Percentiles rank a stretch among this genome's conserved stretches.
These are phyloP conservation scores for Suzukiozyma palmioleophila DNA, from an alignment of 1,139 yeast genomes.

Conservation along the genomic window DNA sequence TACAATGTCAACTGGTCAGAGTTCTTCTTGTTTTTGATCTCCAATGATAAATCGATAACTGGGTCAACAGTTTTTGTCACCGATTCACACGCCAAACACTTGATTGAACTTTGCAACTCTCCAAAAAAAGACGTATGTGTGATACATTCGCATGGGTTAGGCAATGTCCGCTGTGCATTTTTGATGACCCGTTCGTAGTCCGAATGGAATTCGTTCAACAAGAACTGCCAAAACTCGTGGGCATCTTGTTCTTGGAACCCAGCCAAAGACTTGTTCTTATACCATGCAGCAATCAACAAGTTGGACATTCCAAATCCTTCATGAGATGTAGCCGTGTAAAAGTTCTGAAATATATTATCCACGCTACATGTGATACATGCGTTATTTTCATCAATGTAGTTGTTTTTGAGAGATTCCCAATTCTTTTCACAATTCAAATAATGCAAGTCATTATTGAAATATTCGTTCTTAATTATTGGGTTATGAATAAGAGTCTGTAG, in stretches of 20 bases:
- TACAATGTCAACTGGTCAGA: conserved; percentile 32
- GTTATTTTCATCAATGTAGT: conserved; percentile 30
- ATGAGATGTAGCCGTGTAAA: conserved; percentile 49
- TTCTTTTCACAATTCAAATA: conserved; percentile 35
- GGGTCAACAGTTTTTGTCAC: conserved; percentile 78
- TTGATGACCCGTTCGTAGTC: conserved; percentile 33
- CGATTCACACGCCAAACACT: conserved; percentile 64
- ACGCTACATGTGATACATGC: conserved; percentile 82
- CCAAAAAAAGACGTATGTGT: conserved; percentile 90
- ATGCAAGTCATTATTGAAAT: conserved; percentile 61
- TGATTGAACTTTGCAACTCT: conserved; percentile 89
- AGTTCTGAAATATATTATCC: conserved; percentile 67
- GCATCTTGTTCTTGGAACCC: conserved; percentile 98
- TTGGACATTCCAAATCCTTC: conserved; percentile 75
- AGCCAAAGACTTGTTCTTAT: conserved; percentile 74
- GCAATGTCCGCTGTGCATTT: conserved; percentile 5
- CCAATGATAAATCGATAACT: conserved; percentile 82
- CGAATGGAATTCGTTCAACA: conserved; percentile 77
- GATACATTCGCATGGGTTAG: conserved; percentile 60
- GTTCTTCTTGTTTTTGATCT: conserved; percentile 40
- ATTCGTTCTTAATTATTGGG: conserved; percentile 75
- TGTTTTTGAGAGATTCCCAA: conserved; percentile 15
- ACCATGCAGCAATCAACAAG: conserved; percentile 78
- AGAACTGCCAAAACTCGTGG: conserved; percentile 92
- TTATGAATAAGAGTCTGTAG: conserved; percentile 84